Percentiles rank a stretch among this genome's conserved stretches.
Conservation (phyloP, 2,329 filamentous ascomycete species). For the Aspergillus pseudonomiae region DNA sequence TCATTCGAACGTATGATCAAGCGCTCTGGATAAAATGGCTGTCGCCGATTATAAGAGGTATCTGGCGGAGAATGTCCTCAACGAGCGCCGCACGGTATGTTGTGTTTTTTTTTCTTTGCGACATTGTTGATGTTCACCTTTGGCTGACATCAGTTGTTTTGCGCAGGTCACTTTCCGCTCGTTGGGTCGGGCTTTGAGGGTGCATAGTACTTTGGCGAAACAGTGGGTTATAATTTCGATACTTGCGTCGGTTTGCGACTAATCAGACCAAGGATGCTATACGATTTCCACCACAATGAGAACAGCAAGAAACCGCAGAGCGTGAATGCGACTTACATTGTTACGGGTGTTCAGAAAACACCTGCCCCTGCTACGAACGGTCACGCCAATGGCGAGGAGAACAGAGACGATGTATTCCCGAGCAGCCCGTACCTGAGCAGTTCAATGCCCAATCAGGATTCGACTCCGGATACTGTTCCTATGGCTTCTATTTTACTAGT, state of each 20-base stretch:
- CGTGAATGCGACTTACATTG: conserved; percentile 89
- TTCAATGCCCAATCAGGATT: conserved; percentile 62
- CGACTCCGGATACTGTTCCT: conserved; percentile 53
- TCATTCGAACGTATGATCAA: conserved; percentile 3
- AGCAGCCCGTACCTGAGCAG: conserved; percentile 69
- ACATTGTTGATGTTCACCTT: background rate
- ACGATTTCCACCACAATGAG: conserved; percentile 78
- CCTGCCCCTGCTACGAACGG: conserved; percentile 43
- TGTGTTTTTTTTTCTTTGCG: background rate
- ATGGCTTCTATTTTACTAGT: conserved; percentile 67
- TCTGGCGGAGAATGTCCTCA: conserved; percentile 74
- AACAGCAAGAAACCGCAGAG: conserved; percentile 73
- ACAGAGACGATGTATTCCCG: conserved; percentile 61
- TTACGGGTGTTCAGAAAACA: conserved; percentile 68
- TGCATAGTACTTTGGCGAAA: conserved; percentile 87
- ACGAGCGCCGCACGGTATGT: conserved; percentile 72
- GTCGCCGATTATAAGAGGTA: conserved; percentile 66
- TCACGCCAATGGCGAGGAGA: conserved; percentile 58
- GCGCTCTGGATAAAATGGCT: conserved; percentile 36
- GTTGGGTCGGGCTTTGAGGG: conserved; percentile 77
- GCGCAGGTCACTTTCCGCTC: conserved; percentile 83
- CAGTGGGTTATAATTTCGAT: conserved; percentile 60
- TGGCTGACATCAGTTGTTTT: background rate
- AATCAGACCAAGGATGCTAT: conserved; percentile 68
- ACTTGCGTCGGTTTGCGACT: conserved; percentile 22